phyloP scores from a whole-genome alignment of 257 asterid genomes.

The Asclepias syriaca region DNA sequence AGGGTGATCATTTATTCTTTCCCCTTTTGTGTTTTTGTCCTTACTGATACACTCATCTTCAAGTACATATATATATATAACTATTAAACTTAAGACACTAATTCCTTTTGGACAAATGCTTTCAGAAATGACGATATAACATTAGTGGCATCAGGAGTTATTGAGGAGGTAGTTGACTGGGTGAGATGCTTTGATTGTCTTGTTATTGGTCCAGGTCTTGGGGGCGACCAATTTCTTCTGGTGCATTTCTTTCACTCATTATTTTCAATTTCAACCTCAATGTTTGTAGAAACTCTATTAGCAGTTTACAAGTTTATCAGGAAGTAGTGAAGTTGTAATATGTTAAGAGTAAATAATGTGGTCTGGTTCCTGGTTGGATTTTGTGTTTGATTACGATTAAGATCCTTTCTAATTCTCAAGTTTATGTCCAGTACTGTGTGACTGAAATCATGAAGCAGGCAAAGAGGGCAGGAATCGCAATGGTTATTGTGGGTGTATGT shows the following conservation, averaged over 20 bases:
- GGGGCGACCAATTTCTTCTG: background rate
- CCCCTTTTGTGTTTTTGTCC: background rate
- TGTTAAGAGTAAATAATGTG: background rate
- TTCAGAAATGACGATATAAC: background rate
- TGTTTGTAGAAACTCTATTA: background rate
- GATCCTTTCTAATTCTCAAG: slow-evolving; percentile 9
- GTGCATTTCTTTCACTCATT: background rate
- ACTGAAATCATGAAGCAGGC: slow-evolving; percentile 83
- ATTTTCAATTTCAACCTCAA: background rate
- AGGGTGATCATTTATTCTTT: slow-evolving; percentile 39
- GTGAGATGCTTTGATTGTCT: background rate
- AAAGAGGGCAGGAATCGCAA: slow-evolving; percentile 68
- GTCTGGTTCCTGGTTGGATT: background rate
- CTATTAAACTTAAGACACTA: slow-evolving; percentile 13
- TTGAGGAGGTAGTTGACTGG: background rate
- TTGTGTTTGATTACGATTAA: background rate
- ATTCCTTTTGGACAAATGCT: slow-evolving; percentile 21
- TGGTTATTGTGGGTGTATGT: slow-evolving; percentile 92
- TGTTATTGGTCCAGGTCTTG: background rate
- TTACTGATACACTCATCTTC: background rate
- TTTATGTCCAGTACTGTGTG: slow-evolving; percentile 72
- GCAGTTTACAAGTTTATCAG: background rate
- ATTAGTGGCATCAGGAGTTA: slow-evolving; percentile 34
- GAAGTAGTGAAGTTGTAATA: background rate
- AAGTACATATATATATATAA: background rate